phyloP scores from a whole-genome alignment of 768 basidiomycete genomes.

The Boletus tylopilopsis region DNA sequence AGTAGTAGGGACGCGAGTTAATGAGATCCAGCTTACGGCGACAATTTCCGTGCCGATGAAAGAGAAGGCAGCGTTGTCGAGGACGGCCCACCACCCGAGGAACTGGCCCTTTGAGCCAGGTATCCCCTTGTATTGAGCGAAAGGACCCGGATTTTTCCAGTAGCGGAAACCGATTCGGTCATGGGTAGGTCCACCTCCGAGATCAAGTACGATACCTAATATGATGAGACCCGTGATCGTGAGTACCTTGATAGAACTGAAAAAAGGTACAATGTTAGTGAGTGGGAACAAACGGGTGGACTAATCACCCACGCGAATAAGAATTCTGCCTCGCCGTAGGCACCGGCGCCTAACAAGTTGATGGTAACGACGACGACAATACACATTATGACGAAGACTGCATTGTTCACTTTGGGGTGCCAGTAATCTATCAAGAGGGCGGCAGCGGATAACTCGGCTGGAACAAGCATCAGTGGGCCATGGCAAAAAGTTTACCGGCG shows the following conservation, averaged over 20 bases:
- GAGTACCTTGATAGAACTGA: conserved; percentile 81
- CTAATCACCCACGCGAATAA: conserved; percentile 59
- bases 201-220: conserved; percentile 71
- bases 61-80: conserved; percentile 90
- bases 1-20: background rate
- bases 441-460: conserved; percentile 39
- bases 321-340: conserved; percentile 85
- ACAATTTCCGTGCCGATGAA: conserved; percentile 95
- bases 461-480: background rate
- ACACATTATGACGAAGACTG: conserved; percentile 78
- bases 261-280: background rate
- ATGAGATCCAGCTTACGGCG: conserved; percentile 49
- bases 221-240: conserved; percentile 73
- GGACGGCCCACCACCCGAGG: conserved; percentile 63
- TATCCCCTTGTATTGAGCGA: conserved; percentile 67
- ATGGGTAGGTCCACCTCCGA: conserved; percentile 84
- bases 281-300: background rate
- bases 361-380: conserved; percentile 72
- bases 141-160: conserved; percentile 89
- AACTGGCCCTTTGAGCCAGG: conserved; percentile 72
- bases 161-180: conserved; percentile 60
- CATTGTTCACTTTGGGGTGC: conserved; percentile 53
- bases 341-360: conserved; percentile 72
- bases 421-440: conserved; percentile 77
- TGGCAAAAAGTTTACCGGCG: background rate